Percentiles rank a stretch among this genome's conserved stretches.
Conservation (phyloP, 192 early-diverging fungal species). For the Linderina pennispora region DNA sequence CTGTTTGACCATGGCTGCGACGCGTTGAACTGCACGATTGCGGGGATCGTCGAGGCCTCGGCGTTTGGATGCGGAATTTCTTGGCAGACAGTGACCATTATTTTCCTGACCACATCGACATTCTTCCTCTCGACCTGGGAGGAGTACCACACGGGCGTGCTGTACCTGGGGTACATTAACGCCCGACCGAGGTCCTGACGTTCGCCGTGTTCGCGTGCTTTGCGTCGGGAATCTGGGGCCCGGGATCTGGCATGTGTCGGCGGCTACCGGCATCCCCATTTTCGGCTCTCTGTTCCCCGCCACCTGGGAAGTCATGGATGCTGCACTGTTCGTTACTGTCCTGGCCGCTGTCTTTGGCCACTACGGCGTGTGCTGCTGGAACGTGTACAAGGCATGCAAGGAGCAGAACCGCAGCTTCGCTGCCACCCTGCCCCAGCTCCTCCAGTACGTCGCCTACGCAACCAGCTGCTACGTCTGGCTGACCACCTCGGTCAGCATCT, state of each 20-base stretch:
- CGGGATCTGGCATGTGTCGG: slow-evolving; percentile 41
- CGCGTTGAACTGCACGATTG: slow-evolving; percentile 77
- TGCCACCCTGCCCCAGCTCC: slow-evolving; percentile 55
- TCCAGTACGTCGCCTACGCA: slow-evolving; percentile 58
- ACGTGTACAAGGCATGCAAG: slow-evolving; percentile 46
- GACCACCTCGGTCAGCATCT: slow-evolving; percentile 62
- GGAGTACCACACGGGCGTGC: slow-evolving; percentile 80
- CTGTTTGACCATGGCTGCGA: slow-evolving; percentile 86
- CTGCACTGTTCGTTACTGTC: slow-evolving; percentile 20
- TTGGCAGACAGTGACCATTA: slow-evolving; percentile 52
- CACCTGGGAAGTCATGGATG: slow-evolving; percentile 35
- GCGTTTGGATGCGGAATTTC: slow-evolving; percentile 68
- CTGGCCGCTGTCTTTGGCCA: slow-evolving; percentile 34
- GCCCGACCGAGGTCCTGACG: slow-evolving; percentile 81
- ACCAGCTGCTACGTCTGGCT: slow-evolving; percentile 66
- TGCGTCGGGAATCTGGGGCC: slow-evolving; percentile 63
- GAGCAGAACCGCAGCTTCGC: slow-evolving; percentile 57
- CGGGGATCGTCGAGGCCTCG: slow-evolving; percentile 65
- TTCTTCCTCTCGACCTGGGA: slow-evolving; percentile 90
- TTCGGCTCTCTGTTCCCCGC: slow-evolving; percentile 37
- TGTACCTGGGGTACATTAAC: slow-evolving; percentile 79
- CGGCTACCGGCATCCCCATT: slow-evolving; percentile 27
- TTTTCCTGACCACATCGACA: slow-evolving; percentile 61
- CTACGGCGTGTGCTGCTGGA: slow-evolving; percentile 40
- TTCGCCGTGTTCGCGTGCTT: slow-evolving; percentile 59